Evolutionary conservation across 495 filamentous ascomycete genomes (phyloP).

Genomic region (Neurospora terricola): DNA sequence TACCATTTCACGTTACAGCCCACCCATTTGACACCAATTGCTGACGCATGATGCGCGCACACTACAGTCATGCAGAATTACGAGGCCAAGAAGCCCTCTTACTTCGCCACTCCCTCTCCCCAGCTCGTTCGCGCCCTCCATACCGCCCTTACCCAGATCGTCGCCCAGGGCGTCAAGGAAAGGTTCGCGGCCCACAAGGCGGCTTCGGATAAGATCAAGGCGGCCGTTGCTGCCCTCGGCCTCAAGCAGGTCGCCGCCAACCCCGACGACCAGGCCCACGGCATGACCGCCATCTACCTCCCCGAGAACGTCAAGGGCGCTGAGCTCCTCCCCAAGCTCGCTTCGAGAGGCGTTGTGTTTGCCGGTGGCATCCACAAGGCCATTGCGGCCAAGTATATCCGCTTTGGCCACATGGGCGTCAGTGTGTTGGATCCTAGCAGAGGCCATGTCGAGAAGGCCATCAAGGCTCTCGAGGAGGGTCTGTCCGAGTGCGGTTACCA

Average conservation of each 20-base stretch:
- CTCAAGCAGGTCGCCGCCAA: slow-evolving; percentile 76
- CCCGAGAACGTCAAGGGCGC: slow-evolving; percentile 71
- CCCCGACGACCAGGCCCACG: slow-evolving; percentile 85
- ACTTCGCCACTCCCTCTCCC: slow-evolving; percentile 93
- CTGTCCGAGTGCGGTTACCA: slow-evolving; percentile 62
- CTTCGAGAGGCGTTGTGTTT: slow-evolving; percentile 88
- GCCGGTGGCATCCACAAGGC: slow-evolving; percentile 90
- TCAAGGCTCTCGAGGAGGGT: slow-evolving; percentile 63
- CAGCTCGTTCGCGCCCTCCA: slow-evolving; percentile 92
- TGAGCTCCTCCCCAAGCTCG: slow-evolving; percentile 73
- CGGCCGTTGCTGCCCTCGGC: slow-evolving; percentile 64
- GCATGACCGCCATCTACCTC: slow-evolving; percentile 95
- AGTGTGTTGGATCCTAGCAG: slow-evolving; percentile 61
- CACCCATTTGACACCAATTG: not conserved
- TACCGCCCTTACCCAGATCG: slow-evolving; percentile 83
- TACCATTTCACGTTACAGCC: not conserved
- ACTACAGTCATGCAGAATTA: slow-evolving; percentile 87
- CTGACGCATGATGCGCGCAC: not conserved
- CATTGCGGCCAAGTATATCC: slow-evolving; percentile 48
- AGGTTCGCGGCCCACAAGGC: slow-evolving; percentile 70
- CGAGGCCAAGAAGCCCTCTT: slow-evolving; percentile 91
- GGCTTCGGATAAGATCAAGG: slow-evolving; percentile 74
- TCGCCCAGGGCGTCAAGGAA: slow-evolving; percentile 62
- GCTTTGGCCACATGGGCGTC: slow-evolving; percentile 90
- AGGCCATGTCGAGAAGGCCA: slow-evolving; percentile 69